Evolutionary conservation across 768 basidiomycete species (phyloP).

Genomic region (Ramaria sp.): DNA sequence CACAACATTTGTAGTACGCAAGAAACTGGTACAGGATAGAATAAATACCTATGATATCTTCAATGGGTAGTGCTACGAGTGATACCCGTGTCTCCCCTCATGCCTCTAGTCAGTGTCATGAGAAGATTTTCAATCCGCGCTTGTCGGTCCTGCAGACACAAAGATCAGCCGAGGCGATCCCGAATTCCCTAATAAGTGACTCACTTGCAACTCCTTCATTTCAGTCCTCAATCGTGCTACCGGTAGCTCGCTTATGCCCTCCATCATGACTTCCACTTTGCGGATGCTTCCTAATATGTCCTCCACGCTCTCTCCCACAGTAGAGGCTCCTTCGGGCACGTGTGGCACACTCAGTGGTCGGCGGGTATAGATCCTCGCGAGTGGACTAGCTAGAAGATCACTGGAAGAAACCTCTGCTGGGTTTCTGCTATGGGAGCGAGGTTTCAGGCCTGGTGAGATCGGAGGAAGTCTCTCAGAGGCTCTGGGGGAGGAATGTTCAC

Average conservation of each 20-base stretch:
- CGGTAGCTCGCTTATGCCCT: conserved; percentile 53
- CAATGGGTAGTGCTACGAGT: background rate
- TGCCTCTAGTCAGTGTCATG: conserved; percentile 16
- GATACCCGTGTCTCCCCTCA: conserved; percentile 10
- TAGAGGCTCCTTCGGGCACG: background rate
- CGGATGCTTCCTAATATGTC: conserved; percentile 36
- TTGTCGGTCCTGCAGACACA: conserved; percentile 15
- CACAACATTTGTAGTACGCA: too few relatives aligned
- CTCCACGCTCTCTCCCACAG: conserved; percentile 17
- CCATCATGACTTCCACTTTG: conserved; percentile 50
- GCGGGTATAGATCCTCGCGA: conserved; percentile 16
- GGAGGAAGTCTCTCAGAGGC: conserved; percentile 14
- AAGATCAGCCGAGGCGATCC: background rate
- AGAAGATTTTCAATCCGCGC: conserved; percentile 20
- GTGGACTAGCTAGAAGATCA: conserved; percentile 16
- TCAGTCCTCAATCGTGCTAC: conserved; percentile 61
- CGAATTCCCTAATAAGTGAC: conserved; percentile 13
- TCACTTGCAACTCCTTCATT: conserved; percentile 73
- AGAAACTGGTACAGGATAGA: too few relatives aligned
- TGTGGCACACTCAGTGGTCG: conserved; percentile 11
- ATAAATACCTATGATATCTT: background rate
- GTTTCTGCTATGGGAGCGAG: background rate
- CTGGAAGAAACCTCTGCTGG: conserved; percentile 14
- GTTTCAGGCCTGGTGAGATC: background rate
- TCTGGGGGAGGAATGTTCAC: background rate